A percentile compares a stretch with the other conserved stretches of the same genome.
Conservation (phyloP, 1,139 yeast species). For the Candida albicans region DNA sequence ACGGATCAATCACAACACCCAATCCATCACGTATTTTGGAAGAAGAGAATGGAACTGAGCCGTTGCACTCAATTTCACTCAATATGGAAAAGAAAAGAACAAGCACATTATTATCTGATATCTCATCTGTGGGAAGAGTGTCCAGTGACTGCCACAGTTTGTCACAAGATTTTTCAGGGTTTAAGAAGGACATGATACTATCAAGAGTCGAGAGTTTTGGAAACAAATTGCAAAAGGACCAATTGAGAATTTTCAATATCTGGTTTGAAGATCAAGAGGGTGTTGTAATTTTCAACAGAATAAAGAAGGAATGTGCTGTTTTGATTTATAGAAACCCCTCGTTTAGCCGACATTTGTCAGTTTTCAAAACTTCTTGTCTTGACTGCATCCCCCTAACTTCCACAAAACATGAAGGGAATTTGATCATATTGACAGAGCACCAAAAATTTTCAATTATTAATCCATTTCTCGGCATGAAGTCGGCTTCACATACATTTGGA, state of each 20-base stretch:
- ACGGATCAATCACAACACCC: conserved; percentile 33
- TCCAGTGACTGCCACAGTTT: conserved; percentile 39
- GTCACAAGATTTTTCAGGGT: conserved; percentile 26
- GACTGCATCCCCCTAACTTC: conserved; percentile 44
- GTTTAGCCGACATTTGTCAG: conserved; percentile 35
- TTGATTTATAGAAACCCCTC: conserved; percentile 47
- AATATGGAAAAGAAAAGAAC: conserved; percentile 54
- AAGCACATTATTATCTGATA: conserved; percentile 54
- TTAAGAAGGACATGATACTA: conserved; percentile 66
- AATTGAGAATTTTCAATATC: conserved; percentile 45
- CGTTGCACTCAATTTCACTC: conserved; percentile 26
- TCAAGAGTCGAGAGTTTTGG: conserved; percentile 49
- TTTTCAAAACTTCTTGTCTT: conserved; percentile 35
- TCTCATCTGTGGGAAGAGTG: conserved; percentile 63
- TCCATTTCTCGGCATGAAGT: conserved; percentile 61
- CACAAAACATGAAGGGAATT: conserved; percentile 37
- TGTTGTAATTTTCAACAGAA: conserved; percentile 43
- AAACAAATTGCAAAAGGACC: conserved; percentile 18
- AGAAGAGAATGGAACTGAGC: conserved; percentile 30
- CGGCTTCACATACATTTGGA: conserved; percentile 40
- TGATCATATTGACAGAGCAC: conserved; percentile 34
- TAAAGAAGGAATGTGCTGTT: conserved; percentile 41
- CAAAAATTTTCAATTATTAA: conserved; percentile 49
- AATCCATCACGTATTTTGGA: conserved; percentile 45
- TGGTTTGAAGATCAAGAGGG: conserved; percentile 59